Evolutionary conservation across 306 rosid species (phyloP).

Genomic region (Cicer chorassanicum): DNA sequence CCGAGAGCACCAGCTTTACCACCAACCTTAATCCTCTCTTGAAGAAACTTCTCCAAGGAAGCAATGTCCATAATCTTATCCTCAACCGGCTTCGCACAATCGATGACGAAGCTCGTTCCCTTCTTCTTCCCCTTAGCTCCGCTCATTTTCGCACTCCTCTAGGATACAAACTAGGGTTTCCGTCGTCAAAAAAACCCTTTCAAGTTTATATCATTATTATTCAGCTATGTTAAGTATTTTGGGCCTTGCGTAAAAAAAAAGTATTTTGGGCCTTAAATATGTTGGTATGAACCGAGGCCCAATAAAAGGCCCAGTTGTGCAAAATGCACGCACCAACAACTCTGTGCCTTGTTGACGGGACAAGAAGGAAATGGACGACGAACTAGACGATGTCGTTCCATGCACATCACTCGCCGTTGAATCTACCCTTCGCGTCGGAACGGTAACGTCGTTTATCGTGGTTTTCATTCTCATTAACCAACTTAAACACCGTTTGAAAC

Average conservation of each 20-base stretch:
- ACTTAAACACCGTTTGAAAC: neutral
- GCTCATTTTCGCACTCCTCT: constrained; percentile 63
- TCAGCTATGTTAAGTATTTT: neutral
- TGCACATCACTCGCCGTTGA: constrained; percentile 74
- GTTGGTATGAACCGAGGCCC: constrained; percentile 11
- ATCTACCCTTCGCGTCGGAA: constrained; percentile 65
- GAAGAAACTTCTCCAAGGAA: constrained; percentile 90
- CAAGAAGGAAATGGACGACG: constrained; percentile 56
- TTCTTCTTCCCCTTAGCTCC: constrained; percentile 93
- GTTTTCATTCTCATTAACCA: neutral
- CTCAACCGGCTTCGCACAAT: constrained; percentile 93
- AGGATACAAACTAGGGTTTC: constrained; percentile 42
- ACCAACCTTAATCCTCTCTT: constrained; percentile 94
- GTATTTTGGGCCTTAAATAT: too few species aligned
- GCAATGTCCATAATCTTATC: constrained; percentile 98
- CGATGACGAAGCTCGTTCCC: constrained; percentile 79
- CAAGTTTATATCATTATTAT: neutral
- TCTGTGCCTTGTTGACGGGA: neutral
- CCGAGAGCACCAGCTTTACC: constrained; percentile 98
- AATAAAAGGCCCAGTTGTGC: constrained; percentile 27
- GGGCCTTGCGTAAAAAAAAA: constrained; percentile 7
- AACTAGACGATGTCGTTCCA: constrained; percentile 56
- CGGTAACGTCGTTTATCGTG: constrained; percentile 48
- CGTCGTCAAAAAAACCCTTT: neutral
- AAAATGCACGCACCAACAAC: neutral